Percentiles rank a stretch among this genome's conserved stretches.
Conservation (phyloP, 176 grass and related monocot genomes). For the Paspalum vaginatum region DNA sequence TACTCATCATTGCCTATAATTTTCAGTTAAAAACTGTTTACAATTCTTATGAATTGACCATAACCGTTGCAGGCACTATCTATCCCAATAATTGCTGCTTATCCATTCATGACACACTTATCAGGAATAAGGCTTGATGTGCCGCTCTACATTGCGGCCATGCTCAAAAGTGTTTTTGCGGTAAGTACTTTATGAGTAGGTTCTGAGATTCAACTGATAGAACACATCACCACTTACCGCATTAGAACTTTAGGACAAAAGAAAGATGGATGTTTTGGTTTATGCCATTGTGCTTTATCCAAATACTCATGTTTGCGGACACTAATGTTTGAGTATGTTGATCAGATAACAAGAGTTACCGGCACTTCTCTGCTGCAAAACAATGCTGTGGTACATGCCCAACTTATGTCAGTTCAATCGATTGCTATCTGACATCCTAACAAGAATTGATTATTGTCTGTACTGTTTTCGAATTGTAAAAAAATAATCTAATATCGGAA, state of each 20-base stretch:
- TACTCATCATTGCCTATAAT: not conserved
- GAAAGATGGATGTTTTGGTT: not conserved
- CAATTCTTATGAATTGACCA: slow-evolving; percentile 14
- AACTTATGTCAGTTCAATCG: not conserved
- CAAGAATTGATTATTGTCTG: not conserved
- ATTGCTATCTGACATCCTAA: not conserved
- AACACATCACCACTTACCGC: not conserved
- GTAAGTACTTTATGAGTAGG: slow-evolving; percentile 39
- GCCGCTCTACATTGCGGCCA: slow-evolving; percentile 59
- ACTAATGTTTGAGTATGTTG: slow-evolving; percentile 28
- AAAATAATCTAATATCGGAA: not conserved
- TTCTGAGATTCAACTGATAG: not conserved
- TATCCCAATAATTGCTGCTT: slow-evolving; percentile 62
- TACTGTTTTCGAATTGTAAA: not conserved
- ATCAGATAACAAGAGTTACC: slow-evolving; percentile 69
- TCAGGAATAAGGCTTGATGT: slow-evolving; percentile 61
- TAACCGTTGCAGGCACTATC: slow-evolving; percentile 49
- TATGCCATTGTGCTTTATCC: not conserved
- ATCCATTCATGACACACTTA: slow-evolving; percentile 68
- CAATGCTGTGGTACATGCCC: slow-evolving; percentile 67
- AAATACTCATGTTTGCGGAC: slow-evolving; percentile 6
- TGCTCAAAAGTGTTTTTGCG: slow-evolving; percentile 67
- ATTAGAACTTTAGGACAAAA: not conserved
- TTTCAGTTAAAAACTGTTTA: not conserved
- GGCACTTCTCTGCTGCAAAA: slow-evolving; percentile 85